Percentiles rank a stretch among this genome's conserved stretches.
Evolutionary conservation across 306 rosid species (phyloP).

Genomic region (Acacia melanoxylon): DNA sequence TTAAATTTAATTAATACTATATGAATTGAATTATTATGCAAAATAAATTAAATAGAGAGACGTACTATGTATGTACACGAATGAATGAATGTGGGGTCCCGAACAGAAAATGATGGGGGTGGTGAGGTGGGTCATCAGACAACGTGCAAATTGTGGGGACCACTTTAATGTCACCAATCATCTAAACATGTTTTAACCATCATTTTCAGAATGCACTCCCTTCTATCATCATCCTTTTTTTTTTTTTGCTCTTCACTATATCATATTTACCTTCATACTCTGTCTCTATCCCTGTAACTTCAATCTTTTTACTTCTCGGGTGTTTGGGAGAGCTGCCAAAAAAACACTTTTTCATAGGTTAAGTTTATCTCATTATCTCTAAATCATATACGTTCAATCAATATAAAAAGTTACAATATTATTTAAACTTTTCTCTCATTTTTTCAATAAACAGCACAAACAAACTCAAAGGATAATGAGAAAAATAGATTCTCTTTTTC

Average conservation of each 20-base stretch:
- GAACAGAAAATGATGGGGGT: background rate
- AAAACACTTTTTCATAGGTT: no score
- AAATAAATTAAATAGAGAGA: background rate
- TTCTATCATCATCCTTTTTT: background rate
- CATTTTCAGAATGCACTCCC: constrained; percentile 29
- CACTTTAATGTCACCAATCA: constrained; percentile 33
- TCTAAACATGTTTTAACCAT: constrained; percentile 43
- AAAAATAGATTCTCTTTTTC: no score
- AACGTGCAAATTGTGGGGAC: constrained; percentile 33
- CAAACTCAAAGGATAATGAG: no score
- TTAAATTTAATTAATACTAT: background rate
- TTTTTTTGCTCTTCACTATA: no score
- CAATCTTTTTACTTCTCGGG: background rate
- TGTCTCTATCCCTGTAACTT: background rate
- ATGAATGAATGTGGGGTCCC: background rate
- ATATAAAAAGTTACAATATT: no score
- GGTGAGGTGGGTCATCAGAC: constrained; percentile 17
- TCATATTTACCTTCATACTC: no score
- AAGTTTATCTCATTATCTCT: no score
- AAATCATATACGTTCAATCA: no score
- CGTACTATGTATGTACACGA: background rate
- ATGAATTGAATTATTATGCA: background rate
- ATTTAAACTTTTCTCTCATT: no score
- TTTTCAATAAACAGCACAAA: no score
- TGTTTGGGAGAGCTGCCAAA: no score